A percentile compares a stretch with the other conserved stretches of the same genome.
Conservation (phyloP, 2,329 filamentous ascomycete species). For the Trichoderma gracile region DNA sequence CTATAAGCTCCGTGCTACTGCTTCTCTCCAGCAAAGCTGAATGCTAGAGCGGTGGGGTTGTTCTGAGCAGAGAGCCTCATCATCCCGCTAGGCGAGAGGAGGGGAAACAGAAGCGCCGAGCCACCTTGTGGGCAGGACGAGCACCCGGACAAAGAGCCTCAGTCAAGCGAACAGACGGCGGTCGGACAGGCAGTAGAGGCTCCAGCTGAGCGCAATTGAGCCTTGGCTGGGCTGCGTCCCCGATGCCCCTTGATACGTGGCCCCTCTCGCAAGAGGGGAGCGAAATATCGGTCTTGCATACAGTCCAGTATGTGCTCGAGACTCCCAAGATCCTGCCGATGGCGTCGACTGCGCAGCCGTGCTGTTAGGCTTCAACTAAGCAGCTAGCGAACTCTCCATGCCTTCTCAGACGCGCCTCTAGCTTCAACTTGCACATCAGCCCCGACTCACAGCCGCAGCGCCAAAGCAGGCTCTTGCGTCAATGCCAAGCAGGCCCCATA, state of each 20-base stretch:
- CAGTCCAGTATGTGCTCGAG: slow-evolving; percentile 18
- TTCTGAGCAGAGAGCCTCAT: slow-evolving; percentile 21
- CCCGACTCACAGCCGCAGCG: slow-evolving; percentile 21
- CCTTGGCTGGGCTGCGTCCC: slow-evolving; percentile 8
- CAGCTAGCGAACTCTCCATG: slow-evolving; percentile 4
- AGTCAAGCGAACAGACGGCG: background rate
- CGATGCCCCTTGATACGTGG: slow-evolving; percentile 14
- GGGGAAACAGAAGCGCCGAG: slow-evolving; percentile 20
- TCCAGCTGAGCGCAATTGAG: slow-evolving; percentile 15
- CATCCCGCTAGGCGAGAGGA: slow-evolving; percentile 14
- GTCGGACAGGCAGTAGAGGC: background rate
- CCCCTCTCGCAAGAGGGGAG: slow-evolving; percentile 22
- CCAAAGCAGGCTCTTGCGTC: slow-evolving; percentile 16
- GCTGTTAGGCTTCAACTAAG: slow-evolving; percentile 11
- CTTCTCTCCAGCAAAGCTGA: slow-evolving; percentile 11
- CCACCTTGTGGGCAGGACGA: background rate
- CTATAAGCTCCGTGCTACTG: background rate
- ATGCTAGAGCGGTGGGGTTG: slow-evolving; percentile 14
- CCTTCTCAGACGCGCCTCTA: background rate
- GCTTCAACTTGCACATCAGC: slow-evolving; percentile 19
- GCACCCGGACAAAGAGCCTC: background rate
- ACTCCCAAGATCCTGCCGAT: slow-evolving; percentile 20
- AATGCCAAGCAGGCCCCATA: slow-evolving; percentile 21
- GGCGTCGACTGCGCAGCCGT: slow-evolving; percentile 7
- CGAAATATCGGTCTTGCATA: slow-evolving; percentile 21